Evolutionary conservation across 257 asterid species (phyloP).

Genomic region (Solanum tarapatanum): DNA sequence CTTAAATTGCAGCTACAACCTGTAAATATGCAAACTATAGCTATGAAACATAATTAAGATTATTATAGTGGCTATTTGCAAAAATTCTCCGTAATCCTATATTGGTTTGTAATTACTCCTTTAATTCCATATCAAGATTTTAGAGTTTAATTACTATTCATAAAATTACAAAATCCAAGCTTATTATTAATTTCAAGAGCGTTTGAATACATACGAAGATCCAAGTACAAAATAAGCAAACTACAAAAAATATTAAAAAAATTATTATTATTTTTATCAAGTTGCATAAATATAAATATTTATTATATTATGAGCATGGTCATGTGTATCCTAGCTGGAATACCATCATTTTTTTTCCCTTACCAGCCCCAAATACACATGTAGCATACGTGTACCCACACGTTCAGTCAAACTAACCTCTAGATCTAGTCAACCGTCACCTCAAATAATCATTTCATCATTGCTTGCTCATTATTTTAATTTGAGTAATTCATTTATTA

Average conservation of each 20-base stretch:
- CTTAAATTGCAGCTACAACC: no score
- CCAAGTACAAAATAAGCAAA: not conserved
- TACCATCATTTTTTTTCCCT: not conserved
- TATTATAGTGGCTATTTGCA: no score
- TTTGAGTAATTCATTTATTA: not conserved
- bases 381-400: slow-evolving; percentile 13
- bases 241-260: no score
- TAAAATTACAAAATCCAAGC: not conserved
- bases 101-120: no score
- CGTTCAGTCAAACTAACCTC: slow-evolving; percentile 21
- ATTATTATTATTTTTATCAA: not conserved
- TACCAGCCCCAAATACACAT: not conserved
- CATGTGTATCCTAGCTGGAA: not conserved
- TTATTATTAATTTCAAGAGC: not conserved
- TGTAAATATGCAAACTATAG: no score
- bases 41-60: no score
- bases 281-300: not conserved
- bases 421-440: slow-evolving; percentile 18
- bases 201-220: not conserved
- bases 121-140: not conserved
- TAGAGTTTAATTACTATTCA: not conserved
- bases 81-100: no score
- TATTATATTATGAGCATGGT: not conserved
- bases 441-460: slow-evolving; percentile 19
- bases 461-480: slow-evolving; percentile 4